Percentiles rank a stretch among this genome's conserved stretches.
phyloP scores from a whole-genome alignment of 2,329 filamentous ascomycete species.

The Ophiostoma sp. region DNA sequence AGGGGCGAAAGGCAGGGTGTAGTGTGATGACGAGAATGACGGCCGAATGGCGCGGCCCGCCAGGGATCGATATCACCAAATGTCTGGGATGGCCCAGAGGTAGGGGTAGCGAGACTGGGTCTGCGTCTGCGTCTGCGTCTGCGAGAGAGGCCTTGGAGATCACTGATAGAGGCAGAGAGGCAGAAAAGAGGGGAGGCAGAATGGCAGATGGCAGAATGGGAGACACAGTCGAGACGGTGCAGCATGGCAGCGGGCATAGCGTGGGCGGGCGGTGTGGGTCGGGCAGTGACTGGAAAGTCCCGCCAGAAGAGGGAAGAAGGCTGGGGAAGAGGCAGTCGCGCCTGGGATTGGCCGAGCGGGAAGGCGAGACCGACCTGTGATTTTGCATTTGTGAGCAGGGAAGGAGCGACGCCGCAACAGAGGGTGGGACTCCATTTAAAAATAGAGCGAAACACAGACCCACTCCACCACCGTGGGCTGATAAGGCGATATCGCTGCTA shows the following conservation, averaged over 20 bases:
- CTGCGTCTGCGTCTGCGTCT: neutral
- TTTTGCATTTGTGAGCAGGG: constrained; percentile 20
- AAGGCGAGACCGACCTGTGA: constrained; percentile 1
- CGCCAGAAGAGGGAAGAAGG: constrained; percentile 24
- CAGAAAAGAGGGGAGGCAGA: constrained; percentile 12
- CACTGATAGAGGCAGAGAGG: neutral
- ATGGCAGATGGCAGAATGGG: neutral
- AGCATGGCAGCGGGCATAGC: neutral
- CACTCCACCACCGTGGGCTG: neutral
- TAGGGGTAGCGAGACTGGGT: neutral
- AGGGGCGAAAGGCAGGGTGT: constrained; percentile 7
- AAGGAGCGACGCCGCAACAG: neutral
- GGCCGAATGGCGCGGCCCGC: constrained; percentile 21
- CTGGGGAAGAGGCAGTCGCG: constrained; percentile 22
- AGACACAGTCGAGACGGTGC: constrained; percentile 12
- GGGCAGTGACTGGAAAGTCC: neutral
- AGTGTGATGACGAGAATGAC: constrained; percentile 20
- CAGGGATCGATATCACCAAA: constrained; percentile 17
- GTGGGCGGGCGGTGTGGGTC: constrained; percentile 13
- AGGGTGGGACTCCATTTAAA: neutral
- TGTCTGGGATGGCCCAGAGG: constrained; percentile 13
- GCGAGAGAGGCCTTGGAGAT: constrained; percentile 2
- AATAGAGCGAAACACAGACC: neutral
- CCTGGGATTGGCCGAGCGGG: constrained; percentile 18
- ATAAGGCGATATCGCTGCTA: neutral